These are phyloP conservation scores for Typha latifolia DNA, from an alignment of 176 grass and related monocot species.

Conservation along the genomic window DNA sequence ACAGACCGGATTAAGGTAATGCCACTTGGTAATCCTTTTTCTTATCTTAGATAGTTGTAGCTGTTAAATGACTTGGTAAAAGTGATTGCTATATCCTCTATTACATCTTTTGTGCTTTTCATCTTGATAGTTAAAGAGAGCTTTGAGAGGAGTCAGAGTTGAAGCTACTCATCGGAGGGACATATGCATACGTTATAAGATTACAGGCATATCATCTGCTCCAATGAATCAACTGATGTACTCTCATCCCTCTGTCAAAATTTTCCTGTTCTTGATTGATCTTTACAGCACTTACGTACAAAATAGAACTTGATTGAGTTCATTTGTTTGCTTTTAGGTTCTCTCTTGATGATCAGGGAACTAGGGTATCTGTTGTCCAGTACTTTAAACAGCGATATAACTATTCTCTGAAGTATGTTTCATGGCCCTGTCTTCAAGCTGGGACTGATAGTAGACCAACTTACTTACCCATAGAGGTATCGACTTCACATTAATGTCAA, in stretches of 20 bases:
- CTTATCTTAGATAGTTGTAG: no score
- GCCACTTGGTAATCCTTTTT: background rate
- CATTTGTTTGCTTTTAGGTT: slow-evolving; percentile 36
- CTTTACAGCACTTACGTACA: background rate
- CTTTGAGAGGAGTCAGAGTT: slow-evolving; percentile 48
- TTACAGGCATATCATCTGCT: slow-evolving; percentile 40
- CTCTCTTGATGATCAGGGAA: slow-evolving; percentile 31
- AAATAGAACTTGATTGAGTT: background rate
- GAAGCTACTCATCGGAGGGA: slow-evolving; percentile 38
- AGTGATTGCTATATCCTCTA: background rate
- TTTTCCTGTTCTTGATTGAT: background rate
- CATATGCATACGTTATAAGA: slow-evolving; percentile 39
- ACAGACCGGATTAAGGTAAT: slow-evolving; percentile 55
- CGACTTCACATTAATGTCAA: slow-evolving; percentile 1
- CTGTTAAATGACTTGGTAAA: no score
- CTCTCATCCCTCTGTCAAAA: background rate
- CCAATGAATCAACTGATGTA: slow-evolving; percentile 44
- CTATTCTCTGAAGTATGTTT: slow-evolving; percentile 20
- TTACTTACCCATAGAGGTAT: slow-evolving; percentile 75
- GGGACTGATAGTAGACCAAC: slow-evolving; percentile 44
- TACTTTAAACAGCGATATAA: slow-evolving; percentile 57
- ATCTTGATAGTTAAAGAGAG: slow-evolving; percentile 57
- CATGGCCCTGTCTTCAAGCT: slow-evolving; percentile 70
- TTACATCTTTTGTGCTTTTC: background rate
- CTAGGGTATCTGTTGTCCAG: slow-evolving; percentile 34